Base-by-base conservation (phyloP, 257 asterid species). In the Solanum neorickii region DNA sequence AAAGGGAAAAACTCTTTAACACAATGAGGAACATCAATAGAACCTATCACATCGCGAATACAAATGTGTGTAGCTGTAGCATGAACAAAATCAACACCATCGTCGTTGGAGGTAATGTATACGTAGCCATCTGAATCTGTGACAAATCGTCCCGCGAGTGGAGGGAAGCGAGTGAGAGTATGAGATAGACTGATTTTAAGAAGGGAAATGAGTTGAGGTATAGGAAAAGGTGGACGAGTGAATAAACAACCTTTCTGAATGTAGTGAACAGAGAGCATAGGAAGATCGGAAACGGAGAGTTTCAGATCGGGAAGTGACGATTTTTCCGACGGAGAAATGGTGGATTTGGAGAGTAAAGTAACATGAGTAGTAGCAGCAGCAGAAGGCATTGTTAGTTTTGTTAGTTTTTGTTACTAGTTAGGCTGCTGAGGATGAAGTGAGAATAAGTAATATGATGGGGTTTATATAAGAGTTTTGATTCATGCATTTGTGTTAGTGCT, bases 231-330 rank as follows among this genome's bases (percentile, higher is more conserved):
- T 1, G 97, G 93, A 20, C 77, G 90, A 18, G 82, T 73, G 21
- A 35, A 73, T 23, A 73, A 42, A 73, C 29, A 39, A 37, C 82
- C 82, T 37, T 74, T 74, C 3, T 37, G 82, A 37, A 74, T 74
- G 14, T 74, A 74, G 31, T 74, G 49, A 74, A 74, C 82, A 5
- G 82, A 74, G 31, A 74, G 82, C 82, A 74, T 74, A 10, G 98
- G 97, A 2, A 94, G 94, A 86, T 95, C 98, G 6, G 95, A 95
- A 27, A 95, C 95, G 0, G 98, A 95, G 85, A 95, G 94, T 78
- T 95, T 92, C 6, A 95, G 92, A 33, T 93, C 90, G 10, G 85
- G 47, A 1, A 90, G 12, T 13, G 87, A 47, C 20, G 97, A 93
- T 47, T 88, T 86, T n/a, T 87, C 82, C 9, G 91, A 89, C 4